Evolutionary conservation across 2,329 filamentous ascomycete species (phyloP).

Genomic region (Ophiostoma australiae): DNA sequence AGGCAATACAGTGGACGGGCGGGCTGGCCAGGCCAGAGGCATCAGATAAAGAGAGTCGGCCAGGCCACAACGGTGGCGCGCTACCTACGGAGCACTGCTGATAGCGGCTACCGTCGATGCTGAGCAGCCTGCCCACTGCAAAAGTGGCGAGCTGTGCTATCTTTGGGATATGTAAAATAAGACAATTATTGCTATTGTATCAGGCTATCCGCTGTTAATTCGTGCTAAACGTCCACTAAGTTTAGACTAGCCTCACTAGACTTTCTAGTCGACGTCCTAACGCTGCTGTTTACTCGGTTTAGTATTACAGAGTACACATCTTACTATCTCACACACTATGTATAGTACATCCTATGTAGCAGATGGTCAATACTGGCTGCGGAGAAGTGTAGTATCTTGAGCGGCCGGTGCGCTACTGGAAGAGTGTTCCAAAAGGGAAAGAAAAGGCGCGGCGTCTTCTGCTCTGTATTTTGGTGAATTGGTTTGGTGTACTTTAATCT

Average conservation of each 20-base stretch:
- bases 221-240: background rate
- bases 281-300: background rate
- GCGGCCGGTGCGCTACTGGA: background rate
- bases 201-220: background rate
- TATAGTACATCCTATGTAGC: conserved; percentile 13
- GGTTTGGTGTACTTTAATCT: background rate
- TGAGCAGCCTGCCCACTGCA: background rate
- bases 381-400: background rate
- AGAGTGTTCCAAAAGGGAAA: conserved; percentile 20
- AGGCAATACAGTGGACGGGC: background rate
- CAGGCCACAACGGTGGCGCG: background rate
- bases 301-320: no score
- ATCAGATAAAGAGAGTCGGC: background rate
- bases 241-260: background rate
- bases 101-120: background rate
- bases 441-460: conserved; percentile 19
- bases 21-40: background rate
- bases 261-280: background rate
- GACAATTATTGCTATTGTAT: background rate
- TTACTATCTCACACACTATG: no score
- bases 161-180: no score
- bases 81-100: background rate
- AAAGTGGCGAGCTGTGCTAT: background rate
- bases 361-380: background rate
- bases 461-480: background rate